These are phyloP conservation scores for Malus asiatica DNA, from an alignment of 306 rosid species.

Conservation along the genomic window DNA sequence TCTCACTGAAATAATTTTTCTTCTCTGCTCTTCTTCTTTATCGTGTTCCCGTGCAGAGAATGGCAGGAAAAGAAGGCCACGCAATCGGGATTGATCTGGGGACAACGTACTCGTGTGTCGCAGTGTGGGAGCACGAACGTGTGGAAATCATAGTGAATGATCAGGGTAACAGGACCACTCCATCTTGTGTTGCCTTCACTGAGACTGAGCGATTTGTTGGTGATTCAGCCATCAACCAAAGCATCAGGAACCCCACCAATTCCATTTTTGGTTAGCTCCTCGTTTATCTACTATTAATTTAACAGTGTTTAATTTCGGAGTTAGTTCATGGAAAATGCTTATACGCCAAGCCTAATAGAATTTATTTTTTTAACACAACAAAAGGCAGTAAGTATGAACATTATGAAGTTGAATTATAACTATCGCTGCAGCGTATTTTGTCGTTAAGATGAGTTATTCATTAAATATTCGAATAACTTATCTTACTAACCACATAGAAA, in stretches of 20 bases:
- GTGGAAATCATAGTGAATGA: constrained; percentile 3
- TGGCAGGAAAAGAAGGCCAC: not conserved
- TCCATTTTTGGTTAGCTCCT: not conserved
- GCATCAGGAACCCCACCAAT: not conserved
- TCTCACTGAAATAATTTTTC: not conserved
- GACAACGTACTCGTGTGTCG: not conserved
- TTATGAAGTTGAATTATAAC: too few species aligned
- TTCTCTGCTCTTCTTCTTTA: not conserved
- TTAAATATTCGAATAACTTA: too few species aligned
- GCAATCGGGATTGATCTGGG: not conserved
- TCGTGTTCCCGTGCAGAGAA: not conserved
- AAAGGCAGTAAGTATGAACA: too few species aligned
- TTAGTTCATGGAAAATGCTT: not conserved
- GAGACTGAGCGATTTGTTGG: not conserved
- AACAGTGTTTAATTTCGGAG: not conserved
- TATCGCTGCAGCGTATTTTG: too few species aligned
- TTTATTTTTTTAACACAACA: too few species aligned
- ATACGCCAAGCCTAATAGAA: too few species aligned
- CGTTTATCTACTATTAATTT: not conserved
- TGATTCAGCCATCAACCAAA: not conserved
- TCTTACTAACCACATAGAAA: too few species aligned
- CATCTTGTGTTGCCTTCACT: constrained; percentile 12
- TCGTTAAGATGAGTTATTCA: too few species aligned
- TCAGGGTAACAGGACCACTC: not conserved
- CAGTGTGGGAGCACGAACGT: constrained; percentile 1